phyloP scores from a whole-genome alignment of 2,329 filamentous ascomycete species.

The Hawksworthiomyces lignivorus region DNA sequence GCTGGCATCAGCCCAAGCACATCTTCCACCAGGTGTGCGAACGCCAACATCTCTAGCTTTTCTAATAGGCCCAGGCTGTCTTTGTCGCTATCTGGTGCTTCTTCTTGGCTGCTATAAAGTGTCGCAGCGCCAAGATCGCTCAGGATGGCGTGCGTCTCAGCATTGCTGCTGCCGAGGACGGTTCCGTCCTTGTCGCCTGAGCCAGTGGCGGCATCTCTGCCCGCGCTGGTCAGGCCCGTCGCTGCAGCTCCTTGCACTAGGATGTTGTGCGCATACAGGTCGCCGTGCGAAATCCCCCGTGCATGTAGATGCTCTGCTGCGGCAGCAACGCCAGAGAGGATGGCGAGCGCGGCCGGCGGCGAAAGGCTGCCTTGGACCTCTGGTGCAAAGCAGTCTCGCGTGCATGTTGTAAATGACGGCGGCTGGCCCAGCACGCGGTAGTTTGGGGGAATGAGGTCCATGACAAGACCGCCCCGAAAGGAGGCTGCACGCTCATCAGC shows the following conservation, averaged over 20 bases:
- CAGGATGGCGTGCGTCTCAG: conserved; percentile 35
- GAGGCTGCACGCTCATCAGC: background rate
- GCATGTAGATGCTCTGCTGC: conserved; percentile 36
- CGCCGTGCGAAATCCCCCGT: conserved; percentile 36
- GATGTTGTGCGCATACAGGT: conserved; percentile 41
- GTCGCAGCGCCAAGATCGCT: conserved; percentile 42
- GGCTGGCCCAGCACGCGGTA: conserved; percentile 36
- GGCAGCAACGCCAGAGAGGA: conserved; percentile 33
- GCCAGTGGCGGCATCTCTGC: too few species aligned
- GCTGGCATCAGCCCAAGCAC: conserved; percentile 27
- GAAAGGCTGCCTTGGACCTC: conserved; percentile 22
- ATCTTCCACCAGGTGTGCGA: conserved; percentile 39
- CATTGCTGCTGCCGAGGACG: conserved; percentile 20
- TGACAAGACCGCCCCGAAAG: conserved; percentile 33
- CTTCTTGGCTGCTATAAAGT: conserved; percentile 30
- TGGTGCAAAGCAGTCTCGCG: conserved; percentile 32
- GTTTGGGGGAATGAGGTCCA: conserved; percentile 36
- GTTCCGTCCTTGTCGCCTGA: background rate
- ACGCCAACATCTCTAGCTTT: conserved; percentile 38
- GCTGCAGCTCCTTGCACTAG: conserved; percentile 21
- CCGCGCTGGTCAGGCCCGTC: too few species aligned
- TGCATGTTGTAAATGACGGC: conserved; percentile 37
- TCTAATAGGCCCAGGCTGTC: conserved; percentile 23
- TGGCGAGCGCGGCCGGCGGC: conserved; percentile 23
- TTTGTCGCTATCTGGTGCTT: conserved; percentile 14